Percentiles rank a stretch among this genome's conserved stretches.
These are phyloP conservation scores for Rostrohypoxylon terebratum DNA, from an alignment of 495 filamentous ascomycete genomes.

Conservation along the genomic window DNA sequence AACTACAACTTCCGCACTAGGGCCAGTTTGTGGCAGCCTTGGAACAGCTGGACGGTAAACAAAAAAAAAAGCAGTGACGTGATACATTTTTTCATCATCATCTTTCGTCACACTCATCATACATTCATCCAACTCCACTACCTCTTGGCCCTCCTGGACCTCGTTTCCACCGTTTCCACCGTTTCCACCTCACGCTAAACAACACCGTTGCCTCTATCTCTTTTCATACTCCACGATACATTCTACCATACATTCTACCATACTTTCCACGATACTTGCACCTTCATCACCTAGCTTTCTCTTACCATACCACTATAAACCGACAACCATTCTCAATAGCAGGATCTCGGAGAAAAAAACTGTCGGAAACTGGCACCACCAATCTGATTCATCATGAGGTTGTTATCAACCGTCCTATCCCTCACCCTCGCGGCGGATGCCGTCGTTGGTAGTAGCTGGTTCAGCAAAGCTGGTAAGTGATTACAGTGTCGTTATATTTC, in stretches of 20 bases:
- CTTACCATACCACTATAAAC: not conserved
- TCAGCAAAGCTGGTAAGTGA: slow-evolving; percentile 80
- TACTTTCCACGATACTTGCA: slow-evolving; percentile 14
- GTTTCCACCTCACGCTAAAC: slow-evolving; percentile 13
- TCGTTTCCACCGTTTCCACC: not conserved
- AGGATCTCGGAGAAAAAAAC: not conserved
- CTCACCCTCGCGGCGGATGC: slow-evolving; percentile 76
- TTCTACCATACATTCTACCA: slow-evolving; percentile 19
- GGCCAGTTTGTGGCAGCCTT: too few relatives aligned
- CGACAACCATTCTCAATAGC: not conserved
- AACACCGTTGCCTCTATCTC: slow-evolving; percentile 27
- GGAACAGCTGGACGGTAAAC: slow-evolving; percentile 32
- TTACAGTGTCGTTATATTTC: not conserved
- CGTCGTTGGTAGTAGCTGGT: slow-evolving; percentile 79
- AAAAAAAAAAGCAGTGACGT: slow-evolving; percentile 46
- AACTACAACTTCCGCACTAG: too few relatives aligned
- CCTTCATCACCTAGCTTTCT: not conserved
- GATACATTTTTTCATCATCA: slow-evolving; percentile 41
- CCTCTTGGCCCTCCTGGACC: too few relatives aligned
- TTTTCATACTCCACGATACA: slow-evolving; percentile 8
- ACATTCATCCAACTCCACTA: slow-evolving; percentile 34
- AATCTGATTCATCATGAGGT: slow-evolving; percentile 70
- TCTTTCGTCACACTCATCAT: slow-evolving; percentile 42
- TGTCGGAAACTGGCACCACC: not conserved
- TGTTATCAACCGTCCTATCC: slow-evolving; percentile 75